Conservation (phyloP, 2,329 filamentous ascomycete genomes). For the Raffaelea ambrosiae region DNA sequence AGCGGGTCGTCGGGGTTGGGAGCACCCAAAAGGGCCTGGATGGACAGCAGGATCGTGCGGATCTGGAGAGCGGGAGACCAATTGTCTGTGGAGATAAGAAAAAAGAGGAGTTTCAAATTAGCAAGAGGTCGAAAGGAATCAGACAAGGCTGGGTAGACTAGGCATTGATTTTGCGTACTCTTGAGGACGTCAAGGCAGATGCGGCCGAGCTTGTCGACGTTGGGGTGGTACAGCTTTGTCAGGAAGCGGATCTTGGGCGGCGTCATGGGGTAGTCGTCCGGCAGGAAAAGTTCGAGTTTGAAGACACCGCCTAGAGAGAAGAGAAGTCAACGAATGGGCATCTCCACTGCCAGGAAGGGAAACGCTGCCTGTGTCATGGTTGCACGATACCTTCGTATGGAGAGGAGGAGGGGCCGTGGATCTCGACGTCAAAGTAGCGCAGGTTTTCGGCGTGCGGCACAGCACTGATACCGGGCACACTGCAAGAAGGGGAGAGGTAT, state of each 20-base stretch:
- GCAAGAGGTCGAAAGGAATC: neutral
- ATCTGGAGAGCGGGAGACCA: constrained; percentile 98
- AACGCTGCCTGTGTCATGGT: too few species aligned
- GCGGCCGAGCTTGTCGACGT: constrained; percentile 93
- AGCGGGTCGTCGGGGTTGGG: constrained; percentile 98
- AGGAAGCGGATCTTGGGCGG: constrained; percentile 97
- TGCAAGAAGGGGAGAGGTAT: constrained; percentile 27
- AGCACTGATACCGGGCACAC: constrained; percentile 92
- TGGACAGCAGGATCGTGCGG: constrained; percentile 94
- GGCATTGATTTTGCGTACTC: constrained; percentile 43
- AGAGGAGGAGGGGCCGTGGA: constrained; percentile 83
- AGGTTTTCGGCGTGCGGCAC: constrained; percentile 95
- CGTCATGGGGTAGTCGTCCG: constrained; percentile 98
- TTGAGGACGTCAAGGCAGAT: constrained; percentile 97
- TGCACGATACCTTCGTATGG: constrained; percentile 73
- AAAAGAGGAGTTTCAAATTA: neutral
- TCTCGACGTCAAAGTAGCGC: constrained; percentile 95
- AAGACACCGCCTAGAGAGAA: constrained; percentile 62
- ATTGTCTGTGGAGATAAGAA: constrained; percentile 56
- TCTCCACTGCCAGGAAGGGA: neutral
- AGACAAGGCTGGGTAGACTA: neutral
- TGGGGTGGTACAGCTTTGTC: constrained; percentile 98
- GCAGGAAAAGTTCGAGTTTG: constrained; percentile 93
- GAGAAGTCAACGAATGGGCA: neutral
- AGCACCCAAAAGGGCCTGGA: constrained; percentile 90